Percentiles rank a stretch among this genome's conserved stretches.
phyloP scores from a whole-genome alignment of 2,329 filamentous ascomycete genomes.

The Aspergillus caelatus region DNA sequence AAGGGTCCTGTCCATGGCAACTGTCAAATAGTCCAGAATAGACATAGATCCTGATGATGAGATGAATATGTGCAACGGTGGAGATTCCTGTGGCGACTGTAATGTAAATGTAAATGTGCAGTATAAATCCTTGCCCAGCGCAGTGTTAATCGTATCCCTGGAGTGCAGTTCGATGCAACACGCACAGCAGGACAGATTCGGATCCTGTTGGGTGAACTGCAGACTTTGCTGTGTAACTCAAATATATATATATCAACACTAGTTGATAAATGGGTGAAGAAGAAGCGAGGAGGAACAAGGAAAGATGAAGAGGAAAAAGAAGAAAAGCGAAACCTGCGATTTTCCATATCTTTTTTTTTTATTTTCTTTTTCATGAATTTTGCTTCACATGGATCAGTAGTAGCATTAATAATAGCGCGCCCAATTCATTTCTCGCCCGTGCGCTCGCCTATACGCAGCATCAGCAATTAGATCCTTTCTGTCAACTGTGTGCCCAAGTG shows the following conservation, averaged over 20 bases:
- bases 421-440: neutral
- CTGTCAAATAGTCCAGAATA: conserved; percentile 3
- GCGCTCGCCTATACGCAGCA: neutral
- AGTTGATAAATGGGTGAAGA: neutral
- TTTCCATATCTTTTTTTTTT: neutral
- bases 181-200: conserved; percentile 1
- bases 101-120: neutral
- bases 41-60: conserved; percentile 6
- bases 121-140: neutral
- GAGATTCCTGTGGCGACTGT: neutral
- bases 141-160: neutral
- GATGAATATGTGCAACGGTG: neutral
- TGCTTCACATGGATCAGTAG: neutral
- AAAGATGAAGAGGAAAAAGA: neutral
- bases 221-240: conserved; percentile 20
- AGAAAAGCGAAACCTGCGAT: too few species aligned
- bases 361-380: neutral
- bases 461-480: conserved; percentile 9
- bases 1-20: neutral
- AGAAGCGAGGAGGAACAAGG: neutral
- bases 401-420: neutral
- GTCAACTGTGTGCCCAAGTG: neutral
- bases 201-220: conserved; percentile 16
- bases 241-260: neutral
- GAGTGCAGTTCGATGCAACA: neutral